These are phyloP conservation scores for Colletotrichum limetticola DNA, from an alignment of 2,329 filamentous ascomycete species.

Conservation along the genomic window DNA sequence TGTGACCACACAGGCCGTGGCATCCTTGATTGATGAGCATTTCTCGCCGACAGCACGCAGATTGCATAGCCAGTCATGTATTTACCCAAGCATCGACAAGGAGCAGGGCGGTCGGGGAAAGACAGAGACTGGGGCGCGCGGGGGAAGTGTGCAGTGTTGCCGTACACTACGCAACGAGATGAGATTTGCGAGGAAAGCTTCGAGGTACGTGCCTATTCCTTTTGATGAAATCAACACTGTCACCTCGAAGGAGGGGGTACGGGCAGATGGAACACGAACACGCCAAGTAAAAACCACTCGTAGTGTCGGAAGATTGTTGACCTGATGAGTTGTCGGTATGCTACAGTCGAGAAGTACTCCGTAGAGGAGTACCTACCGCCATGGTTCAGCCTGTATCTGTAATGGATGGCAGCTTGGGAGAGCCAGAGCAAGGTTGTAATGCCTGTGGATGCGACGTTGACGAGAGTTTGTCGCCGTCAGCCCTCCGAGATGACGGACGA, in stretches of 20 bases:
- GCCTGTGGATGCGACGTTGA: slow-evolving; percentile 9
- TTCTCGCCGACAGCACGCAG: not conserved
- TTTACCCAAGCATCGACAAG: slow-evolving; percentile 6
- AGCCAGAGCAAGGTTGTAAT: not conserved
- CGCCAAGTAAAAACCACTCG: not conserved
- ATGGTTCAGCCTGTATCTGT: not conserved
- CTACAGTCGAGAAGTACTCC: not conserved
- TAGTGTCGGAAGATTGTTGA: not conserved
- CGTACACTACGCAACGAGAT: slow-evolving; percentile 4
- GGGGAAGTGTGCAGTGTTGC: not conserved
- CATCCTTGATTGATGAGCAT: not conserved
- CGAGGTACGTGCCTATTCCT: slow-evolving; percentile 24
- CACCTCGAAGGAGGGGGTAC: not conserved
- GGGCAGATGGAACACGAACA: not conserved
- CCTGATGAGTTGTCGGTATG: not conserved
- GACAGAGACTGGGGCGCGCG: not conserved
- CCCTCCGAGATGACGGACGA: slow-evolving; percentile 19
- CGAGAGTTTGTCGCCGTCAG: slow-evolving; percentile 19
- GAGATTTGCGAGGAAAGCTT: slow-evolving; percentile 31
- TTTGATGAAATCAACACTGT: slow-evolving; percentile 22
- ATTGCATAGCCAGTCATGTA: slow-evolving; percentile 8
- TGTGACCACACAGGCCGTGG: not conserved
- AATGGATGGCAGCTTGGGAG: not conserved
- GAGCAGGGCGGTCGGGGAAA: slow-evolving; percentile 20
- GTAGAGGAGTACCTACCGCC: not conserved